Conservation (phyloP, 306 rosid genomes). For the Sophora flavescens region DNA sequence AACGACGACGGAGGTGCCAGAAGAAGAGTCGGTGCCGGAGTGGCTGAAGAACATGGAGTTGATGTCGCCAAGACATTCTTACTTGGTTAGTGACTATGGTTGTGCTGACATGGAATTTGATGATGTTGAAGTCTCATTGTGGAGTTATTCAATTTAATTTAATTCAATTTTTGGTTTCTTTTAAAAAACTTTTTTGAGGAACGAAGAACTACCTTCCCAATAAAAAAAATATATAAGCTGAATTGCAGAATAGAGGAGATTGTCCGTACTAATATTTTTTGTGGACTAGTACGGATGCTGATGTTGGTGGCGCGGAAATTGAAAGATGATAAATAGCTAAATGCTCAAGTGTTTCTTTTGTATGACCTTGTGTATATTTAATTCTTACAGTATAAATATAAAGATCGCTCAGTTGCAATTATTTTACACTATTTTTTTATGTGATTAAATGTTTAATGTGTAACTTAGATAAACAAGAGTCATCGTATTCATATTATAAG, state of each 20-base stretch:
- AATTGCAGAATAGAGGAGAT: not conserved
- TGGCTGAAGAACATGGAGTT: constrained; percentile 66
- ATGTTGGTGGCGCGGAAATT: not conserved
- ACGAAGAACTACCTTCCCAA: not conserved
- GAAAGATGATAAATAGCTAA: not conserved
- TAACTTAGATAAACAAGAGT: no score
- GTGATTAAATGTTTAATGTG: no score
- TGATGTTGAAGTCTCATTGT: constrained; percentile 57
- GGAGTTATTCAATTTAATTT: constrained; percentile 59
- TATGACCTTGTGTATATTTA: not conserved
- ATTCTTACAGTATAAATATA: no score
- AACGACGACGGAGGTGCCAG: not conserved
- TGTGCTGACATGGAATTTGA: constrained; percentile 57
- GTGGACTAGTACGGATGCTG: constrained; percentile 8
- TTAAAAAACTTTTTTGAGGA: not conserved
- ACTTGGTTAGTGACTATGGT: constrained; percentile 8
- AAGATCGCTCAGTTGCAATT: no score
- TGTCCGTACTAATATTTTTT: constrained; percentile 30
- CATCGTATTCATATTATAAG: no score
- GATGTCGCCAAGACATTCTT: constrained; percentile 61
- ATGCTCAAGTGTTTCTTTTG: not conserved
- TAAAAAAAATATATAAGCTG: not conserved
- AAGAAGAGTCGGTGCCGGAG: constrained; percentile 63
- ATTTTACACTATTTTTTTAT: no score
- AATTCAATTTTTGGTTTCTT: not conserved